Percentiles rank a stretch among this genome's conserved stretches.
These are phyloP conservation scores for Senecio squalidus DNA, from an alignment of 140 eudicot genomes.

Conservation along the genomic window DNA sequence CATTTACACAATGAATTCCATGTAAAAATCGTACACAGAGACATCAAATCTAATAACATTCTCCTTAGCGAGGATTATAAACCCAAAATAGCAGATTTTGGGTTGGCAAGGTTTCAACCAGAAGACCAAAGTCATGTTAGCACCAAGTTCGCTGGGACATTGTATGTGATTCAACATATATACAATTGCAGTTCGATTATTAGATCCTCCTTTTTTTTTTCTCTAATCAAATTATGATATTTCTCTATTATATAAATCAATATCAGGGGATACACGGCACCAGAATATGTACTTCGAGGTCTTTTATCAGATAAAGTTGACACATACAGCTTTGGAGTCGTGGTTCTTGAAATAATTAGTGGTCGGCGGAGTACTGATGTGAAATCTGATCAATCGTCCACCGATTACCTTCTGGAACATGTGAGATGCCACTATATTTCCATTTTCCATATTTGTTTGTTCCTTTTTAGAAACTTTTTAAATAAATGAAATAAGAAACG, in stretches of 20 bases:
- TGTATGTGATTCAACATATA: conserved; percentile 32
- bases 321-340: conserved; percentile 56
- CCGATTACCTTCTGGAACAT: conserved; percentile 48
- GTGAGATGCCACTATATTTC: conserved; percentile 18
- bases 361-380: conserved; percentile 48
- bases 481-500: not conserved
- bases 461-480: not conserved
- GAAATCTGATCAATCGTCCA: conserved; percentile 18
- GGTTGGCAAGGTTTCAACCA: conserved; percentile 35
- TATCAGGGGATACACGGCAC: conserved; percentile 39
- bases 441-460: not conserved
- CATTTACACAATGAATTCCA: conserved; percentile 44
- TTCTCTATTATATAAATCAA: not conserved
- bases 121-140: conserved; percentile 43
- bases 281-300: conserved; percentile 60
- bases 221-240: not conserved
- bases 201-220: not conserved
- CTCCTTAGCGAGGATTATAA: conserved; percentile 38
- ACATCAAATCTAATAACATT: conserved; percentile 50
- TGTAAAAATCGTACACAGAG: conserved; percentile 42
- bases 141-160: conserved; percentile 50
- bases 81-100: conserved; percentile 60
- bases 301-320: conserved; percentile 59
- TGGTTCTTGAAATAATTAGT: conserved; percentile 50
- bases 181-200: not conserved